Percentiles rank a stretch among this genome's conserved stretches.
These are phyloP conservation scores for Crataegus laevigata DNA, from an alignment of 306 rosid genomes.

Conservation along the genomic window DNA sequence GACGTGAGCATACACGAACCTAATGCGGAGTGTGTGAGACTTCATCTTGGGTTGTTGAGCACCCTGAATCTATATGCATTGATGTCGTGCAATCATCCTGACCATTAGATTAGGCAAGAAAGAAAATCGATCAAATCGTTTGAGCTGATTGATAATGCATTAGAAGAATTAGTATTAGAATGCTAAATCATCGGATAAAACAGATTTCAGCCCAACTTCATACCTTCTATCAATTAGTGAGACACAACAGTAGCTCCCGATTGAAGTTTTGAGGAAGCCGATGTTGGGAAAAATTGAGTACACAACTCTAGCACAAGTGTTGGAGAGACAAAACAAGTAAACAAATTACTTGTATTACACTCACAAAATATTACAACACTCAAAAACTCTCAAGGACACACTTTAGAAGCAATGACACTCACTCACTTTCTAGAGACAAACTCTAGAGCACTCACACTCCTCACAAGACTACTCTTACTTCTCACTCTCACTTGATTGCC, in stretches of 20 bases:
- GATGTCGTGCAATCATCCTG: conserved; percentile 13
- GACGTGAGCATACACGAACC: conserved; percentile 10
- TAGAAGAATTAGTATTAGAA: background rate
- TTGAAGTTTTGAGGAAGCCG: conserved; percentile 26
- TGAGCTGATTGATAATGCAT: background rate
- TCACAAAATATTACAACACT: too few species aligned
- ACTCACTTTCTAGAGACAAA: too few species aligned
- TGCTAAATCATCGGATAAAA: background rate
- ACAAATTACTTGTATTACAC: too few species aligned
- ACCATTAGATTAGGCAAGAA: background rate
- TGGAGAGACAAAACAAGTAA: too few species aligned
- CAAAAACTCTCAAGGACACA: too few species aligned
- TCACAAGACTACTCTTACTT: too few species aligned
- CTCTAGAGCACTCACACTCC: too few species aligned
- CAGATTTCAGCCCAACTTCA: background rate
- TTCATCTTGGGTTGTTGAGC: conserved; percentile 28
- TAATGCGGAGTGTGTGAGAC: conserved; percentile 18
- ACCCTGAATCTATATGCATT: conserved; percentile 10
- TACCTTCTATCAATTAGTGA: conserved; percentile 22
- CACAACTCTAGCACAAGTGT: too few species aligned
- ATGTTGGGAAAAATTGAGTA: too few species aligned
- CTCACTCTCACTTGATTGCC: too few species aligned
- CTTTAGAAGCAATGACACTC: too few species aligned
- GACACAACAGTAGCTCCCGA: conserved; percentile 17
- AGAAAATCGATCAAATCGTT: background rate